phyloP scores from a whole-genome alignment of 345 rosid species.

The Melaleuca alternifolia region DNA sequence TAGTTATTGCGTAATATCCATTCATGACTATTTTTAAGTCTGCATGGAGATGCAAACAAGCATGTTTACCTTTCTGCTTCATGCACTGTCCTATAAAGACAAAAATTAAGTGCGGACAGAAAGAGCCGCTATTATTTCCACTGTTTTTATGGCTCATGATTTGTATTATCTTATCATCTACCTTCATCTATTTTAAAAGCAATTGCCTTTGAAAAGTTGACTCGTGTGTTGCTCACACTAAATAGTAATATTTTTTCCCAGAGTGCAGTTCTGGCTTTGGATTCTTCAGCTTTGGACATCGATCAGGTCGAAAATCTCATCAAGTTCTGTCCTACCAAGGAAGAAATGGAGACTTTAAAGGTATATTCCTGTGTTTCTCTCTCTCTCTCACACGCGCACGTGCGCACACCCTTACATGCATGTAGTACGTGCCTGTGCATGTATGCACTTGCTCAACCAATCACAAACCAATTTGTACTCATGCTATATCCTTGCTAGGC shows the following conservation, averaged over 20 bases:
- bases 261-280: conserved; percentile 90
- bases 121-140: neutral
- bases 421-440: neutral
- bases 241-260: conserved; percentile 13
- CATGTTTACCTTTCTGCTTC: neutral
- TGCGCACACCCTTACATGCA: neutral
- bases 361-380: conserved; percentile 16
- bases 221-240: neutral
- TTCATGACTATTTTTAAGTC: neutral
- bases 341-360: conserved; percentile 86
- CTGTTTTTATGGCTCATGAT: neutral
- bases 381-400: neutral
- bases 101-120: neutral
- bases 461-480: neutral
- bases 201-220: neutral
- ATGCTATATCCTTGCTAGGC: neutral
- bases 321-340: conserved; percentile 95
- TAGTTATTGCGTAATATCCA: neutral
- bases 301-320: conserved; percentile 99
- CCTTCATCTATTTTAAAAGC: neutral
- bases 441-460: neutral
- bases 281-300: conserved; percentile 73
- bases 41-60: neutral
- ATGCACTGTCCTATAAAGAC: neutral
- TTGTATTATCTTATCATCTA: neutral